Evolutionary conservation across 768 basidiomycete species (phyloP).

Genomic region (Gymnopilus junonius): DNA sequence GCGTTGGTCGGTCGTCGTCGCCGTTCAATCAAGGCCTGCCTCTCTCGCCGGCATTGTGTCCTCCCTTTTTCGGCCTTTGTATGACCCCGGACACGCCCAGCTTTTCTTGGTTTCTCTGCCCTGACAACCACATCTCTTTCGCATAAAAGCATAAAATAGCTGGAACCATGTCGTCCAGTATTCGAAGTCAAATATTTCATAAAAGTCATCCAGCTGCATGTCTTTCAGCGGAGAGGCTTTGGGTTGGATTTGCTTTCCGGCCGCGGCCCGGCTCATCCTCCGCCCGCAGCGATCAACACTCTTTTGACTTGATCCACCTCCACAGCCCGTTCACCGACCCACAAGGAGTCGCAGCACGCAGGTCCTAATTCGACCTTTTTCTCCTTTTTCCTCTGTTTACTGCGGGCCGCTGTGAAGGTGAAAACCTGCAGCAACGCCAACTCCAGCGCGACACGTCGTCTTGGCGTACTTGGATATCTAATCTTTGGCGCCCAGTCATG

Average conservation of each 20-base stretch:
- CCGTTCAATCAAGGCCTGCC: neutral
- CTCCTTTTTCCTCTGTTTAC: neutral
- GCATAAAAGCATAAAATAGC: neutral
- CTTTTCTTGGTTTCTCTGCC: neutral
- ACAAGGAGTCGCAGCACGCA: neutral
- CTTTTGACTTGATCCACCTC: neutral
- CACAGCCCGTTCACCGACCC: neutral
- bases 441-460: too few species aligned
- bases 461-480: too few species aligned
- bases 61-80: slow-evolving; percentile 8
- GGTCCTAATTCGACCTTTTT: neutral
- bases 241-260: neutral
- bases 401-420: neutral
- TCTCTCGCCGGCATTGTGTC: neutral
- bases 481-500: neutral
- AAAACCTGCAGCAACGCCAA: neutral
- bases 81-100: slow-evolving; percentile 14
- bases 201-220: neutral
- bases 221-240: neutral
- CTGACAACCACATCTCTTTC: neutral
- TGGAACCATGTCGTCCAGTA: neutral
- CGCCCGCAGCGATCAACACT: neutral
- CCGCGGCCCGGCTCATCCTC: neutral
- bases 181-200: neutral
- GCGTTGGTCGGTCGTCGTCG: slow-evolving; percentile 15